These are phyloP conservation scores for Saccharomycopsis capsularis DNA, from an alignment of 805 yeast genomes.

Conservation along the genomic window DNA sequence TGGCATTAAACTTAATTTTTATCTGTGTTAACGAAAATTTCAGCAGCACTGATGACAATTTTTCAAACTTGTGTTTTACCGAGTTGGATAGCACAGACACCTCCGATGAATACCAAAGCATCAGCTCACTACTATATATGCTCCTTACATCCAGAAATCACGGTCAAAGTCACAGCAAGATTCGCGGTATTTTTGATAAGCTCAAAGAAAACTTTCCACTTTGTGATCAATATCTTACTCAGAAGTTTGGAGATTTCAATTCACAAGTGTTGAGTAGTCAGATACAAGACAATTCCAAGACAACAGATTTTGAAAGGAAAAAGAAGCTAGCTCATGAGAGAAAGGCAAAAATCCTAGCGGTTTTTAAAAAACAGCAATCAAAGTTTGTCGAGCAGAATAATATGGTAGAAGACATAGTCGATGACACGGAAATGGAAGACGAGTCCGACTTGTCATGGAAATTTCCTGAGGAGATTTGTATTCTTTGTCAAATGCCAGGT, in stretches of 20 bases:
- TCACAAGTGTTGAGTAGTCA: not conserved
- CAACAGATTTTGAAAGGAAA: slow-evolving; percentile 45
- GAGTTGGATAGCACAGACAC: slow-evolving; percentile 26
- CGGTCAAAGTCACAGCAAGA: slow-evolving; percentile 40
- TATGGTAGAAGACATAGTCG: not conserved
- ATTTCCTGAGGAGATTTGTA: slow-evolving; percentile 70
- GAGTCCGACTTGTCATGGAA: slow-evolving; percentile 43
- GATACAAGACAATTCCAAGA: not conserved
- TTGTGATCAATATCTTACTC: not conserved
- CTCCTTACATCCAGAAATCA: slow-evolving; percentile 29
- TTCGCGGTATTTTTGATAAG: slow-evolving; percentile 45
- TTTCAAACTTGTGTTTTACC: slow-evolving; percentile 25
- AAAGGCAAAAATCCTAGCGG: slow-evolving; percentile 65
- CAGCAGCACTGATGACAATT: slow-evolving; percentile 26
- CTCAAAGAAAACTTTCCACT: not conserved
- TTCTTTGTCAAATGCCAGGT: slow-evolving; percentile 74
- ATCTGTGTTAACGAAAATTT: slow-evolving; percentile 42
- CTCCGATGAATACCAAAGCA: slow-evolving; percentile 31
- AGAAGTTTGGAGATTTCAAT: slow-evolving; percentile 2
- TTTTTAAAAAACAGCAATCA: slow-evolving; percentile 72
- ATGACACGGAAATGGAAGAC: slow-evolving; percentile 18
- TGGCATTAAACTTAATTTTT: slow-evolving; percentile 63
- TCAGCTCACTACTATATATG: slow-evolving; percentile 34
- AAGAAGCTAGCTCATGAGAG: slow-evolving; percentile 64
- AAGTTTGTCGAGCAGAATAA: slow-evolving; percentile 55